Evolutionary conservation across 2,329 filamentous ascomycete genomes (phyloP).

Genomic region (Trichoderma guizhouense): DNA sequence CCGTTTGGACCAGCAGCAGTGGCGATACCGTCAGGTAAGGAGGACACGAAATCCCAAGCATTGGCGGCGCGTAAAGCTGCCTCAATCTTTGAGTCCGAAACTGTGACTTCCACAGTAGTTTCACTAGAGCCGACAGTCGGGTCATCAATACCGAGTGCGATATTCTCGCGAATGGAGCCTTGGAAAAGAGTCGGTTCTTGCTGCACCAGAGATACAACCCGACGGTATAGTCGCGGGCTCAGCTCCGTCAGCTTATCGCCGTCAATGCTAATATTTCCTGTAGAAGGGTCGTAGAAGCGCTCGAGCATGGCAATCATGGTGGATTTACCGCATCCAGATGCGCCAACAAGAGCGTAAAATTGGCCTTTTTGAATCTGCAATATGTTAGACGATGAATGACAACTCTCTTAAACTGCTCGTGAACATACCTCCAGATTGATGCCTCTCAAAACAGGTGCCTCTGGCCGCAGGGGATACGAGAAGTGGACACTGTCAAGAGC

Average conservation of each 20-base stretch:
- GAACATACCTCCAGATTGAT: constrained; percentile 36
- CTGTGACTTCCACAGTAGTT: constrained; percentile 24
- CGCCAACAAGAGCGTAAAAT: constrained; percentile 53
- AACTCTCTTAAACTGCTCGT: background rate
- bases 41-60: constrained; percentile 57
- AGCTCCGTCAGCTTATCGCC: constrained; percentile 39
- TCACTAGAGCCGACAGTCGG: background rate
- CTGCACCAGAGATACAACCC: constrained; percentile 52
- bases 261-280: constrained; percentile 47
- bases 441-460: constrained; percentile 40
- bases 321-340: constrained; percentile 58
- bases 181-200: constrained; percentile 69
- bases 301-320: constrained; percentile 55
- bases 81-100: constrained; percentile 37
- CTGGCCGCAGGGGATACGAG: constrained; percentile 53
- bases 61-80: constrained; percentile 47
- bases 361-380: constrained; percentile 43
- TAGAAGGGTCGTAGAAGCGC: constrained; percentile 42
- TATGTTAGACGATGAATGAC: background rate
- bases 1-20: constrained; percentile 72
- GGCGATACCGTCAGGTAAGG: constrained; percentile 88
- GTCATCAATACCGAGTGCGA: constrained; percentile 37
- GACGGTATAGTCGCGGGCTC: constrained; percentile 49
- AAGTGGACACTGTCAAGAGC: constrained; percentile 57
- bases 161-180: constrained; percentile 79